A percentile compares a stretch with the other conserved stretches of the same genome.
phyloP scores from a whole-genome alignment of 495 filamentous ascomycete species.

The Ramalina intermedia region DNA sequence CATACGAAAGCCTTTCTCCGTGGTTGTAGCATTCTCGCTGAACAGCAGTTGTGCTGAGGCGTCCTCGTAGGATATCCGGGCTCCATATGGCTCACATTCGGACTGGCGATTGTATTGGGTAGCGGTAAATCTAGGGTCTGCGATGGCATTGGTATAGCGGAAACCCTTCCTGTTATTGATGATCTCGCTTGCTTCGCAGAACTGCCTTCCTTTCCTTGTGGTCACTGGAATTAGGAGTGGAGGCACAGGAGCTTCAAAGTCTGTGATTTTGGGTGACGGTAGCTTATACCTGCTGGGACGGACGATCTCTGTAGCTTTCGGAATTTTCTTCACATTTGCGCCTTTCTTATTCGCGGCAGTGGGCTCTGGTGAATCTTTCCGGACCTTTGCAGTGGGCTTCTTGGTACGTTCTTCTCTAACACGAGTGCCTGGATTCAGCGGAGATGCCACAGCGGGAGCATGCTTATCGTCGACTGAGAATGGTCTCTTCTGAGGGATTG shows the following conservation, averaged over 20 bases:
- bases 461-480: constrained; percentile 18
- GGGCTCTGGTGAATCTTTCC: constrained; percentile 3
- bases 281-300: constrained; percentile 43
- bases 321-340: constrained; percentile 19
- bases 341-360: background rate
- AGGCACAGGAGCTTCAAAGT: constrained; percentile 42
- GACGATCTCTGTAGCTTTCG: constrained; percentile 14
- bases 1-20: constrained; percentile 71
- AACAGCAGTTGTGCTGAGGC: constrained; percentile 64
- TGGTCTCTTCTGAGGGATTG: background rate
- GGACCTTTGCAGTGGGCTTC: constrained; percentile 20
- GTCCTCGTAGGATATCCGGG: constrained; percentile 85
- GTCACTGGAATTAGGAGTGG: constrained; percentile 33
- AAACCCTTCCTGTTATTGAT: constrained; percentile 85
- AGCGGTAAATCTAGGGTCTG: constrained; percentile 70
- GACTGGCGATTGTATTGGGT: constrained; percentile 82
- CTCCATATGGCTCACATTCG: constrained; percentile 64
- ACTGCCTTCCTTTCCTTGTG: constrained; percentile 33
- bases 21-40: constrained; percentile 42
- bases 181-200: constrained; percentile 38
- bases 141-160: constrained; percentile 81
- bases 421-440: constrained; percentile 43
- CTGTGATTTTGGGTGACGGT: constrained; percentile 38
- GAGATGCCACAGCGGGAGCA: constrained; percentile 42
- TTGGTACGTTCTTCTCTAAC: constrained; percentile 26